Evolutionary conservation across 805 yeast species (phyloP).

Genomic region (Myxozyma kluyveri): DNA sequence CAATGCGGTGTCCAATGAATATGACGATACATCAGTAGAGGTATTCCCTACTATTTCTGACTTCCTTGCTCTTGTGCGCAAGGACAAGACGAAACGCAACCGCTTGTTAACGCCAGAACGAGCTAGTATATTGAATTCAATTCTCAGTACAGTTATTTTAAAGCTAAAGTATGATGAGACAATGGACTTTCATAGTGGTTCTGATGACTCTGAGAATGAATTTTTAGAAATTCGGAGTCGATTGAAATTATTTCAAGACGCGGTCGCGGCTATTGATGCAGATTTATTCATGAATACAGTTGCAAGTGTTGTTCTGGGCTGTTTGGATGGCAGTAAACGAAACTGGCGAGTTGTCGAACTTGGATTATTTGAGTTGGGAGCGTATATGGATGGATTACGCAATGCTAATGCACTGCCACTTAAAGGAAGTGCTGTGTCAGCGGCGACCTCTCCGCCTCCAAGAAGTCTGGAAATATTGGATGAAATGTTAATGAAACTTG

Average conservation of each 20-base stretch:
- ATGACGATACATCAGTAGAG: constrained; percentile 83
- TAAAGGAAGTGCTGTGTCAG: constrained; percentile 48
- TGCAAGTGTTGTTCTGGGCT: constrained; percentile 56
- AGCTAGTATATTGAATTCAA: constrained; percentile 54
- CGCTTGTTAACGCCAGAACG: constrained; percentile 38
- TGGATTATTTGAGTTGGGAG: constrained; percentile 77
- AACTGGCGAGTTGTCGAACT: constrained; percentile 83
- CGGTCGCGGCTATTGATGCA: constrained; percentile 61
- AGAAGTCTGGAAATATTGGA: constrained; percentile 55
- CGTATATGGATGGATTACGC: constrained; percentile 74
- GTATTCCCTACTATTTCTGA: constrained; percentile 78
- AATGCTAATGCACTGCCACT: constrained; percentile 71
- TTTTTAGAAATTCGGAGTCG: constrained; percentile 75
- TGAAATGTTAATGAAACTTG: constrained; percentile 54
- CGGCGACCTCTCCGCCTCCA: constrained; percentile 35
- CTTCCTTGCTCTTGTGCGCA: constrained; percentile 63
- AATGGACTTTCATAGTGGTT: constrained; percentile 57
- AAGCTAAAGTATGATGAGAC: constrained; percentile 81
- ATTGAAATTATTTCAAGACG: constrained; percentile 78
- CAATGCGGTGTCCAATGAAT: constrained; percentile 71
- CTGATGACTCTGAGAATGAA: constrained; percentile 71
- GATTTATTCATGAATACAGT: constrained; percentile 60
- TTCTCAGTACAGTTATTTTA: constrained; percentile 65
- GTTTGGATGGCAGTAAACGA: constrained; percentile 37
- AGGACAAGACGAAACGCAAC: constrained; percentile 49